These are phyloP conservation scores for Chlorella variabilis DNA, from an alignment of 163 green algal genomes.

Conservation along the genomic window DNA sequence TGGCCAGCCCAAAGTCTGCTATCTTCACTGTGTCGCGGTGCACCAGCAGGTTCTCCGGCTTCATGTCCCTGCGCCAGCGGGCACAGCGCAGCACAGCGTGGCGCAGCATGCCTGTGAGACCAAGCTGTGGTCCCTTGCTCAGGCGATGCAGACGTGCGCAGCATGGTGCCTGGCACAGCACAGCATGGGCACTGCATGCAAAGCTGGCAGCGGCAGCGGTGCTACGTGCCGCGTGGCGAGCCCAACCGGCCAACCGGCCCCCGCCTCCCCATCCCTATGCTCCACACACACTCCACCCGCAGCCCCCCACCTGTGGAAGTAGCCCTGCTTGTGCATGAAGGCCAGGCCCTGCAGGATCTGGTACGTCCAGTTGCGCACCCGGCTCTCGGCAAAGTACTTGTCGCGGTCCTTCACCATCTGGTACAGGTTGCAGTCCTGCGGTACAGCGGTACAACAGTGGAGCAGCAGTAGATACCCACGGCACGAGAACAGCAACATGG, in stretches of 20 bases:
- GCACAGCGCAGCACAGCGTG: not conserved
- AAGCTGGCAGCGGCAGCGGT: no score
- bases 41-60: constrained; percentile 96
- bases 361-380: constrained; percentile 87
- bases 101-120: no score
- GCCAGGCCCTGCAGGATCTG: constrained; percentile 92
- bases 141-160: no score
- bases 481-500: no score
- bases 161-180: no score
- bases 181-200: no score
- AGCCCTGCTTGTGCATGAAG: constrained; percentile 96
- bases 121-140: no score
- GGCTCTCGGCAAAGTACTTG: constrained; percentile 82
- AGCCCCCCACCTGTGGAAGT: constrained; percentile 79
- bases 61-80: constrained; percentile 80
- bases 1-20: constrained; percentile 93
- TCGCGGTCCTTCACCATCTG: constrained; percentile 94
- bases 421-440: constrained; percentile 95
- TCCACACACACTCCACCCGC: not conserved
- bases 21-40: constrained; percentile 88
- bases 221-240: no score
- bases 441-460: not conserved
- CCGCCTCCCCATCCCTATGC: no score
- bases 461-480: no score
- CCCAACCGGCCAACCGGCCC: no score